Evolutionary conservation across 768 basidiomycete species (phyloP).

Genomic region (Auricularia cornea): DNA sequence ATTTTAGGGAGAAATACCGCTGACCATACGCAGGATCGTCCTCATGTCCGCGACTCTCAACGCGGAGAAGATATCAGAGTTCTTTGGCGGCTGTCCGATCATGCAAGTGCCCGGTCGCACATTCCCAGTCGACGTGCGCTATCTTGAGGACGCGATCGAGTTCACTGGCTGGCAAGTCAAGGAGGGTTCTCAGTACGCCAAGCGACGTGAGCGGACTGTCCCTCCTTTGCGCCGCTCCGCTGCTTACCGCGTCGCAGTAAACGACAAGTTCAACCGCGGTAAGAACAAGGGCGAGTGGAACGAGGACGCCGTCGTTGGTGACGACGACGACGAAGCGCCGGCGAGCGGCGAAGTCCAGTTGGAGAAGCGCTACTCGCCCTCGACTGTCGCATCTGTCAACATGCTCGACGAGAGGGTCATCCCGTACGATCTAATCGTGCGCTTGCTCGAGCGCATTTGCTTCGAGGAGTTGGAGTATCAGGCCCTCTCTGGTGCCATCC

Average conservation of each 20-base stretch:
- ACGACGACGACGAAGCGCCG: conserved; percentile 60
- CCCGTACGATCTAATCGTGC: conserved; percentile 83
- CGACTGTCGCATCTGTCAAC: conserved; percentile 71
- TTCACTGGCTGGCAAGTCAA: conserved; percentile 67
- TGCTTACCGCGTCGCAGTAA: conserved; percentile 29
- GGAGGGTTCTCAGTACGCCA: conserved; percentile 75
- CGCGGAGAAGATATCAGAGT: conserved; percentile 78
- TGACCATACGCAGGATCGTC: conserved; percentile 76
- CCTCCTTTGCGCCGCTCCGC: not conserved
- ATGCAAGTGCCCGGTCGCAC: conserved; percentile 90
- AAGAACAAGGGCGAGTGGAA: conserved; percentile 69
- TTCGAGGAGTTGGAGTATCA: conserved; percentile 47
- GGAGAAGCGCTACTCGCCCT: conserved; percentile 72
- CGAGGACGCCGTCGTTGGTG: conserved; percentile 51
- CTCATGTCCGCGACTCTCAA: conserved; percentile 97
- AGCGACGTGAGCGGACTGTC: conserved; percentile 41
- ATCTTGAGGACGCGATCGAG: conserved; percentile 88
- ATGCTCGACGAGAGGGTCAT: conserved; percentile 82
- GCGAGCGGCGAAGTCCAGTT: conserved; percentile 40
- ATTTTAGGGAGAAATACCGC: too few relatives aligned
- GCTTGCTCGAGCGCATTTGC: conserved; percentile 75
- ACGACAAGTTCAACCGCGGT: conserved; percentile 54
- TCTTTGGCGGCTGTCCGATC: conserved; percentile 75
- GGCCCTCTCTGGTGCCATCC: conserved; percentile 65
- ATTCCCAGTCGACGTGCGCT: conserved; percentile 81